phyloP scores from a whole-genome alignment of 371 early-diverging fungal species.

The Mucor ambiguus region DNA sequence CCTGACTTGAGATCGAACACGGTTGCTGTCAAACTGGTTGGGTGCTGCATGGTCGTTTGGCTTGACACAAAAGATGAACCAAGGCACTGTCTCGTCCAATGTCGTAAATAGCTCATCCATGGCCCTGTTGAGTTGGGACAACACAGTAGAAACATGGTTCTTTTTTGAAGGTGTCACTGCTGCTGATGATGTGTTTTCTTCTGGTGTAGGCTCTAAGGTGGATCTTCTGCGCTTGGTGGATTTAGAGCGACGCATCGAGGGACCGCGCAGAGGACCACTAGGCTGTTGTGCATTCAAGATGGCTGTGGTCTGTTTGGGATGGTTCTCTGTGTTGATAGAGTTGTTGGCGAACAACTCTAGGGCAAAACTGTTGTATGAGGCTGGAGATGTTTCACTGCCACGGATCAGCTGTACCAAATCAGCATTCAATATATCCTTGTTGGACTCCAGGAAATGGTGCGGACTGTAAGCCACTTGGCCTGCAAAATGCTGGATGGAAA shows the following conservation, averaged over 20 bases:
- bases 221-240: slow-evolving; percentile 32
- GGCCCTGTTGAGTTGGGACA: slow-evolving; percentile 74
- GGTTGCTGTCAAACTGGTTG: slow-evolving; percentile 61
- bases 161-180: background rate
- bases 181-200: slow-evolving; percentile 7
- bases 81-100: slow-evolving; percentile 82
- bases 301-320: slow-evolving; percentile 61
- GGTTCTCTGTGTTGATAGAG: slow-evolving; percentile 59
- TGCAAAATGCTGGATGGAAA: slow-evolving; percentile 83
- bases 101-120: slow-evolving; percentile 81
- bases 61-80: slow-evolving; percentile 84
- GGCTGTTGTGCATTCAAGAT: slow-evolving; percentile 66
- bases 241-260: slow-evolving; percentile 48
- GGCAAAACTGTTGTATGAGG: slow-evolving; percentile 57
- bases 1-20: slow-evolving; percentile 67
- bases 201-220: slow-evolving; percentile 10
- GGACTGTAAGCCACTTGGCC: slow-evolving; percentile 77
- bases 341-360: slow-evolving; percentile 40
- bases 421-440: slow-evolving; percentile 71
- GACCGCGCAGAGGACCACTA: slow-evolving; percentile 55
- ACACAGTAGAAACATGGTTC: slow-evolving; percentile 7
- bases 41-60: slow-evolving; percentile 67
- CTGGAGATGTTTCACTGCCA: slow-evolving; percentile 26
- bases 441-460: slow-evolving; percentile 71
- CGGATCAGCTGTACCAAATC: slow-evolving; percentile 81